These are phyloP conservation scores for Leishmania mexicana DNA, from an alignment of 208 protist species.

Conservation along the genomic window DNA sequence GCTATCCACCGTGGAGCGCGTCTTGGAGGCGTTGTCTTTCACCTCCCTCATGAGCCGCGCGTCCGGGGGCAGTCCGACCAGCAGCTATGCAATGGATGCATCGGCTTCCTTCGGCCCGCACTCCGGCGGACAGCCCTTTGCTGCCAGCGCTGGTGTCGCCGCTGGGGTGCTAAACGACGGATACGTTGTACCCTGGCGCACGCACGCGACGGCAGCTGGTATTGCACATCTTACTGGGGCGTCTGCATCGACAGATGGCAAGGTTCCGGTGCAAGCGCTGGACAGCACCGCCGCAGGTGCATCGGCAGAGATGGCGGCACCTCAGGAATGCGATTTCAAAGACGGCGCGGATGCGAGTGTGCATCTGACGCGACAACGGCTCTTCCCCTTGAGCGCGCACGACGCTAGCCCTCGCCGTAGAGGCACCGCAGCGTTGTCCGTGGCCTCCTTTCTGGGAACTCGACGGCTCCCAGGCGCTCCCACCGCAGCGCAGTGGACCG, in stretches of 20 bases:
- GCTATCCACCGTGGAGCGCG: slow-evolving; percentile 8
- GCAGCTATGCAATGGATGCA: background rate
- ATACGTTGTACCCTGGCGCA: slow-evolving; percentile 28
- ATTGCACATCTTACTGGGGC: background rate
- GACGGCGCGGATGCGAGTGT: slow-evolving; percentile 7
- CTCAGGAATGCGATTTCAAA: background rate
- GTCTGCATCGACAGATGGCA: background rate
- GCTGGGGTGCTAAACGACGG: background rate
- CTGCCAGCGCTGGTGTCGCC: background rate
- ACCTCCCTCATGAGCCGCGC: slow-evolving; percentile 18
- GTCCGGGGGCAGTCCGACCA: background rate
- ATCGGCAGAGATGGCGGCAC: background rate
- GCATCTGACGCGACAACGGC: slow-evolving; percentile 18
- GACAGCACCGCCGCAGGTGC: background rate
- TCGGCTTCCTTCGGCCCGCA: background rate
- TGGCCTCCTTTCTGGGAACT: slow-evolving; percentile 22
- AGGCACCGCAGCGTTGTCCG: background rate
- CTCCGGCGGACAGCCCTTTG: background rate
- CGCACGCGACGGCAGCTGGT: background rate
- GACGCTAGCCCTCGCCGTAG: background rate
- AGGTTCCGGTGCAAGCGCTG: background rate
- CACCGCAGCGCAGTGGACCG: slow-evolving; percentile 26
- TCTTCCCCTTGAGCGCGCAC: slow-evolving; percentile 12
- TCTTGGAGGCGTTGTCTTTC: slow-evolving; percentile 32
- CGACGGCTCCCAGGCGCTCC: slow-evolving; percentile 22